Percentiles rank a stretch among this genome's conserved stretches.
Evolutionary conservation across 805 yeast genomes (phyloP).

Genomic region (Wickerhamomyces canadensis): DNA sequence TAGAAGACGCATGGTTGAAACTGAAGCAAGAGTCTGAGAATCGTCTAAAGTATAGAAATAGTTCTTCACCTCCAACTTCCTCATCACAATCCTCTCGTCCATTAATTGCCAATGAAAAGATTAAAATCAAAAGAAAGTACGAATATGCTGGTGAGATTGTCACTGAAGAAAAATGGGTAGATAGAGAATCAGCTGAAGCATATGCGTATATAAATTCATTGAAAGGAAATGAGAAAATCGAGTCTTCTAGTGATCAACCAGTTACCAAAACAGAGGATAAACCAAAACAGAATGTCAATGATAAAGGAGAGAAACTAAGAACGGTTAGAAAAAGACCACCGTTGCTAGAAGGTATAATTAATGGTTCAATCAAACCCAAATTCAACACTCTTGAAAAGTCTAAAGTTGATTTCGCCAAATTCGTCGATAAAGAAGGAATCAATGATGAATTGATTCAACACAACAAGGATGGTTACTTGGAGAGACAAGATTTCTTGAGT

Average conservation of each 20-base stretch:
- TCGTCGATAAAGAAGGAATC: conserved; percentile 82
- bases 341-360: conserved; percentile 68
- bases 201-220: conserved; percentile 66
- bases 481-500: conserved; percentile 82
- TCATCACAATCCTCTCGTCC: conserved; percentile 7
- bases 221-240: conserved; percentile 26
- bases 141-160: conserved; percentile 85
- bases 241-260: conserved; percentile 12
- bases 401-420: conserved; percentile 89
- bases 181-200: conserved; percentile 77
- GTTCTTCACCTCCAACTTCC: conserved; percentile 14
- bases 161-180: conserved; percentile 75
- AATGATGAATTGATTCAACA: conserved; percentile 74
- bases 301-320: conserved; percentile 33
- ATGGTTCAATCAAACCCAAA: conserved; percentile 65
- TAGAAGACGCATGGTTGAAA: conserved; percentile 50
- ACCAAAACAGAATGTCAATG: conserved; percentile 13
- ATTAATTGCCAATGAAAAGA: conserved; percentile 34
- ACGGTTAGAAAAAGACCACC: conserved; percentile 70
- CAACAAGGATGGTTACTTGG: conserved; percentile 88
- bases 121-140: conserved; percentile 71
- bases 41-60: conserved; percentile 20
- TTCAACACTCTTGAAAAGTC: conserved; percentile 91
- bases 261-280: conserved; percentile 5
- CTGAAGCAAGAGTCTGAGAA: conserved; percentile 34